Evolutionary conservation across 1,284 basidiomycete species (phyloP).

Genomic region (Ustilago cynodontis): DNA sequence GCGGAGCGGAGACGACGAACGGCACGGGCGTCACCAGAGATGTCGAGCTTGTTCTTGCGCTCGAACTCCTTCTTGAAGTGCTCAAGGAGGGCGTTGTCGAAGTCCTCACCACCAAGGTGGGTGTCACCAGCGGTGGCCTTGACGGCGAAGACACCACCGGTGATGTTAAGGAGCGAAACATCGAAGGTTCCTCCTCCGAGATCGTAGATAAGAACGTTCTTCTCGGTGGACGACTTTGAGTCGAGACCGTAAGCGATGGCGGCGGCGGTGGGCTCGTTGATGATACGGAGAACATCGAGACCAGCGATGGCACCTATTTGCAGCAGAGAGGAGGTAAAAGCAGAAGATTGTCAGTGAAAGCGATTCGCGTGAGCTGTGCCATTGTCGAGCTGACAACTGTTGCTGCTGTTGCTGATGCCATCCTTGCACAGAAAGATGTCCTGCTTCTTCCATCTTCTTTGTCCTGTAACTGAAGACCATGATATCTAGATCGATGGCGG

Average conservation of each 20-base stretch:
- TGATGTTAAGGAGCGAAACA: constrained; percentile 77
- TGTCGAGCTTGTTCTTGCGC: constrained; percentile 83
- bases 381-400: too few relatives aligned
- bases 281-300: constrained; percentile 78
- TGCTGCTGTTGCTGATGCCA: constrained; percentile 12
- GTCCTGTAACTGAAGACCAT: neutral
- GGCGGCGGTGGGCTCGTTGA: constrained; percentile 76
- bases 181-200: constrained; percentile 90
- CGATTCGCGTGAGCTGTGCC: neutral
- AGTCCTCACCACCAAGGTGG: constrained; percentile 87
- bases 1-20: constrained; percentile 93
- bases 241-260: constrained; percentile 75
- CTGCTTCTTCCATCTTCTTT: neutral
- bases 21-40: constrained; percentile 94
- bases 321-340: neutral
- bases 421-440: neutral
- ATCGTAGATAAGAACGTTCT: constrained; percentile 99
- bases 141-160: constrained; percentile 77
- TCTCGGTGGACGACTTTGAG: constrained; percentile 74
- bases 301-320: constrained; percentile 75
- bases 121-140: constrained; percentile 76
- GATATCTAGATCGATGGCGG: neutral
- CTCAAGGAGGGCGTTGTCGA: constrained; percentile 96
- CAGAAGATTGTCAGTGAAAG: constrained; percentile 10
- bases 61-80: constrained; percentile 82